Evolutionary conservation across 257 asterid species (phyloP), one percentile per base, ranked within the genome.

Genomic region (Prunella vulgaris): DNA sequence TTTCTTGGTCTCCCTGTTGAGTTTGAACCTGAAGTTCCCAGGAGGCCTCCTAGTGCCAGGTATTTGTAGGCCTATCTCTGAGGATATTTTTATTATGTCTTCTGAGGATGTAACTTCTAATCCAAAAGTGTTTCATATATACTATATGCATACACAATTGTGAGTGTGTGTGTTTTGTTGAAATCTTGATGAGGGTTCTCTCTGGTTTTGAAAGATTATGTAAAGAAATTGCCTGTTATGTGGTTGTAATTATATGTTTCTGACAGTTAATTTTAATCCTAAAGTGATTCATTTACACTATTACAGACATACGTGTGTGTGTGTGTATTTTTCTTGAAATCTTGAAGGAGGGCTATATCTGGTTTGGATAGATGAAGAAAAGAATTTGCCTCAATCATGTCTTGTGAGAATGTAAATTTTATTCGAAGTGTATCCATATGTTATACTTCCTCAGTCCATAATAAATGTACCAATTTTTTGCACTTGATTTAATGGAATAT

Each of bases 1-100:
- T 86, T 86, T 71, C 84, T 84, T 63, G 92, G 92, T 0, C 77
- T 86, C 0, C 92, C 92, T 46, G 84, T 76, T 54, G 89, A 86
- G 81, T 84, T 86, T 78, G 89, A 86, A 35, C 92, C 89, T 69
- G 85, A 86, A 60, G 85, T 86, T 27, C 85, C 87, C 12, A 78
- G 81, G 27, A 78, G 79, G 72, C 86, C 92, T 14, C 89, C 92
- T 10, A 86, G 92, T 82, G 89, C 92, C 32, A 86, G 92, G 92
- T 85, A 37, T 38, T 38, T n/a, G n/a, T n/a, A n/a, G n/a, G n/a
- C 10, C 0, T 13, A 3, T 69, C 3, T 64, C 20, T n/a, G n/a
- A n/a, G n/a, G n/a, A n/a, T n/a, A n/a, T n/a, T n/a, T n/a, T n/a
- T n/a, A n/a, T n/a, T n/a, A n/a, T n/a, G n/a, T n/a, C n/a, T n/a